Conservation (phyloP, 306 rosid genomes). For the Fragaria iinumae region DNA sequence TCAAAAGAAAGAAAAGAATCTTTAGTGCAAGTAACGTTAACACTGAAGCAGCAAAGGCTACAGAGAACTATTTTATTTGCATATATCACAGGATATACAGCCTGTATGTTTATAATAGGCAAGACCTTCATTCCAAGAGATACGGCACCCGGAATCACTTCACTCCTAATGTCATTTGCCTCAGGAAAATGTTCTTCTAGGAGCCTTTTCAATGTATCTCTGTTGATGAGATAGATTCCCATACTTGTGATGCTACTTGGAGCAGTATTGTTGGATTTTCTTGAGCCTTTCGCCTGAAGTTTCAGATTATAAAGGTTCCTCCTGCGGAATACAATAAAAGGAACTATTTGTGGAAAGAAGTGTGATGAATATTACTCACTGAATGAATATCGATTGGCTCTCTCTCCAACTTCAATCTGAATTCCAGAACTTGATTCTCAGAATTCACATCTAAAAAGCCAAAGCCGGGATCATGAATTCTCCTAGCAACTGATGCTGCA, state of each 20-base stretch:
- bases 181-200: slow-evolving; percentile 28
- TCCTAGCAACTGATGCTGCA: slow-evolving; percentile 25
- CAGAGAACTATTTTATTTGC: background rate
- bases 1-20: background rate
- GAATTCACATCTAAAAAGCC: slow-evolving; percentile 32
- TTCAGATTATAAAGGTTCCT: background rate
- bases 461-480: slow-evolving; percentile 31
- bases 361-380: slow-evolving; percentile 18
- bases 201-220: slow-evolving; percentile 26
- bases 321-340: background rate
- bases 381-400: background rate
- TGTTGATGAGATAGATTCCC: slow-evolving; percentile 41
- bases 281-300: slow-evolving; percentile 20
- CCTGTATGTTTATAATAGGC: background rate
- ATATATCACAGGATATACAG: background rate
- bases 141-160: slow-evolving; percentile 44
- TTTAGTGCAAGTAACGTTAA: background rate
- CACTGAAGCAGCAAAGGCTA: background rate
- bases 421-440: slow-evolving; percentile 22
- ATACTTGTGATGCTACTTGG: slow-evolving; percentile 26
- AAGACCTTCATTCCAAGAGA: slow-evolving; percentile 40
- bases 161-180: slow-evolving; percentile 35
- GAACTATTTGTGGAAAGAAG: slow-evolving; percentile 4
- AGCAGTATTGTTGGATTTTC: slow-evolving; percentile 8
- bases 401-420: slow-evolving; percentile 23